Conservation (phyloP, 2,329 filamentous ascomycete species). For the Colletotrichum tofieldiae region DNA sequence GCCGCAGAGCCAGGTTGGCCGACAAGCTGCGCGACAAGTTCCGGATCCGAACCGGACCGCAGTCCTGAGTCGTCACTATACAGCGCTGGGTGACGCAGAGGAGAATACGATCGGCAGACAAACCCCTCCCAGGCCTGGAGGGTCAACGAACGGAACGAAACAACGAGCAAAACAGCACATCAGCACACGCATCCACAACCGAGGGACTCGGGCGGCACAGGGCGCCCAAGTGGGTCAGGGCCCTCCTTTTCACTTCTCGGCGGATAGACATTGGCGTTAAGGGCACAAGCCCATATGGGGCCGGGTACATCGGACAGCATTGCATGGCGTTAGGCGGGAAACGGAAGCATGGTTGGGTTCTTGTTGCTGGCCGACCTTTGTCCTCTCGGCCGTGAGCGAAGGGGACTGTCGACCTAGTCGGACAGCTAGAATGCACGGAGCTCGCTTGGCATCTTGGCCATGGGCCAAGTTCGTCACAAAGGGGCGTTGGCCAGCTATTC, state of each 20-base stretch:
- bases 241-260: slow-evolving; percentile 17
- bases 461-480: background rate
- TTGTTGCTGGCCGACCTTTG: slow-evolving; percentile 11
- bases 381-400: slow-evolving; percentile 9
- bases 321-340: slow-evolving; percentile 41
- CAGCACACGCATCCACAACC: slow-evolving; percentile 7
- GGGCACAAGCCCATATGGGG: slow-evolving; percentile 17
- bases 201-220: background rate
- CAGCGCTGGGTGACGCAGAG: background rate
- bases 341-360: slow-evolving; percentile 8
- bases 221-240: slow-evolving; percentile 7
- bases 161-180: slow-evolving; percentile 9
- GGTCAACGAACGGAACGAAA: slow-evolving; percentile 12
- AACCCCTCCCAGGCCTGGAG: background rate
- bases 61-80: slow-evolving; percentile 45
- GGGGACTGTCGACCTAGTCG: slow-evolving; percentile 3
- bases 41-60: slow-evolving; percentile 65
- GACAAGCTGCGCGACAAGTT: slow-evolving; percentile 69
- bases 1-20: slow-evolving; percentile 61
- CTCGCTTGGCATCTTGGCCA: slow-evolving; percentile 1
- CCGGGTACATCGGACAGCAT: slow-evolving; percentile 36
- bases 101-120: background rate
- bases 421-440: background rate
- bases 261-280: slow-evolving; percentile 29
- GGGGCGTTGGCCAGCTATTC: background rate